Evolutionary conservation across 768 basidiomycete genomes (phyloP).

Genomic region (Ephemerocybe angulata): DNA sequence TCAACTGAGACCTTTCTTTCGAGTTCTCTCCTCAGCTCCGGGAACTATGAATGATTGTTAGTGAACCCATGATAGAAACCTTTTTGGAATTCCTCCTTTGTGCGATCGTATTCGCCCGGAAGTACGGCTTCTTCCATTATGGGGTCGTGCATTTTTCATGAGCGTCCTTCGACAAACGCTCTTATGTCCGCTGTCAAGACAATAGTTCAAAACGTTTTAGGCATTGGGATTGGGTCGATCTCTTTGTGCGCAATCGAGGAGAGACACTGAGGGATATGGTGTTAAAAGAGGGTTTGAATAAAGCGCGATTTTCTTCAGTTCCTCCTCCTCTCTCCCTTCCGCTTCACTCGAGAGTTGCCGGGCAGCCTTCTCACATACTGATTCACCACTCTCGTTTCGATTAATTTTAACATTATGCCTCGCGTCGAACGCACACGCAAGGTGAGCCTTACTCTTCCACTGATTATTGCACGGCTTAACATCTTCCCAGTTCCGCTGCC

Average conservation of each 20-base stretch:
- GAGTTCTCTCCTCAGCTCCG: neutral
- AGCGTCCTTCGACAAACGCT: neutral
- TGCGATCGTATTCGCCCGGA: neutral
- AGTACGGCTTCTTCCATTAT: neutral
- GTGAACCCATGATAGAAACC: neutral
- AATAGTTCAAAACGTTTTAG: neutral
- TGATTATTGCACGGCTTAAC: neutral
- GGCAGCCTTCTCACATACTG: constrained; percentile 1
- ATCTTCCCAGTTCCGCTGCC: neutral
- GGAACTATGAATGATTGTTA: neutral
- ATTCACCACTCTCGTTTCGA: neutral
- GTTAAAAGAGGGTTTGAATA: neutral
- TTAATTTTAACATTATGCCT: neutral
- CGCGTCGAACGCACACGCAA: neutral
- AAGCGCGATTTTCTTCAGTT: neutral
- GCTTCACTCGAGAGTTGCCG: constrained; percentile 9
- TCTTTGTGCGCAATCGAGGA: neutral
- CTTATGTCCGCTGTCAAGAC: constrained; percentile 10
- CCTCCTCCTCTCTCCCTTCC: neutral
- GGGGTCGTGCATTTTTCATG: neutral
- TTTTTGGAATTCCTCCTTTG: neutral
- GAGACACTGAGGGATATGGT: neutral
- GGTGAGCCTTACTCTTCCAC: neutral
- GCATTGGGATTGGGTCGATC: neutral
- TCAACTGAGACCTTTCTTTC: neutral